Evolutionary conservation across 306 rosid genomes (phyloP), one percentile per base, ranked within the genome.

Genomic region (Acacia crassicarpa): DNA sequence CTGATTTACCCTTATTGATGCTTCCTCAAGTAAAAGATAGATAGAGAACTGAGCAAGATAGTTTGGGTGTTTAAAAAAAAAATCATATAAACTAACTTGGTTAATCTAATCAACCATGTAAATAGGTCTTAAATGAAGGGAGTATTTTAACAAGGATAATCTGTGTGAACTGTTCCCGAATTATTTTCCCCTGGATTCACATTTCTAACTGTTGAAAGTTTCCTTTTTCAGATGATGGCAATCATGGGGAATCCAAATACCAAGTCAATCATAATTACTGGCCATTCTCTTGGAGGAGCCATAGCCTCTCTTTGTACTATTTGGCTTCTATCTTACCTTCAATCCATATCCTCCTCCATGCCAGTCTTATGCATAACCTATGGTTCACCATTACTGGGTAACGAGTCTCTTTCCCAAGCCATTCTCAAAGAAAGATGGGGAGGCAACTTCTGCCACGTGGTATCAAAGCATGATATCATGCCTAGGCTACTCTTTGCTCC

Each of bases 261-360:
- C 76, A 93, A 85, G 85, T 84, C 94, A 82, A 84, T 93, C 30
- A 86, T 93, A 9, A 84, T 93, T 68, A 93, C 97, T 5, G 98
- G 97, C 35, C 94, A 90, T n/a, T 91, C 97, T 51, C 81, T 91
- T 72, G 97, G 98, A 81, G 98, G 94, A 85, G 83, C 91, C 78
- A 81, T 59, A 4, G 97, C 98, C 49, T 84, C 94, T 58, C 89
- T 91, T 9, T 86, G 88, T 33, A 80, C 97, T n/a, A 89, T 93
- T 44, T 85, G 94, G 97, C 84, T 93, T 49, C 92, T 93, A 33
- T 88, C 86, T 56, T 43, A 78, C 66, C 84, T 90, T 74, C 91
- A 80, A 49, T 71, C 89, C n/a, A 20, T 67, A 44, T 46, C 89
- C 45, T 71, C 87, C 48, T 35, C 87, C 59, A 8, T 4, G 30